Base-by-base conservation (phyloP, 148 eudicot genomes). In the Selenicereus undatus region DNA sequence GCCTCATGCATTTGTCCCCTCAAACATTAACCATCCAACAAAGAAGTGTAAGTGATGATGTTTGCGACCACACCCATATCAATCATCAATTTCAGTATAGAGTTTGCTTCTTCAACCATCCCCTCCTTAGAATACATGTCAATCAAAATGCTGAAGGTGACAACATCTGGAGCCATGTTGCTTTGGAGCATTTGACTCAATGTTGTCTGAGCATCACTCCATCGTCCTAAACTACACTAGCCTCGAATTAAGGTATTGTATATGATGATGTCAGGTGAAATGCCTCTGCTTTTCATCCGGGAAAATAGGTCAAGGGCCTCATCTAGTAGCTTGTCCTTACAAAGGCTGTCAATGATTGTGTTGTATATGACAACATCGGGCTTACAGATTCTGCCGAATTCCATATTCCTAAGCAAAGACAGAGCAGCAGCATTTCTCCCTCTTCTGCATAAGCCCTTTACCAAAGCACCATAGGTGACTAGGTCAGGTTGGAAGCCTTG, bases 261-360 rank as follows among this genome's bases (percentile, higher is more conserved):
- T n/a, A 79, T 75, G 65, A 81, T 21, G 24, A 60, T 39, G 62
- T 74, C 7, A 10, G 78, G 82, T 20, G 39, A 24, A 45, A 80
- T 80, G 18, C 78, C 26, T 39, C 36, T 81, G 32, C 35, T 22
- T 76, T 81, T 66, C 83, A 81, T 76, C 11, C 52, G 54, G 13
- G 48, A 54, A n/a, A 82, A 78, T 26, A 78, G 78, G 5, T 62
- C 22, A 11, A 71, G 26, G 45, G 81, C 81, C 22, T n/a, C 50
- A 36, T 50, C 9, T 20, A 82, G 9, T 11, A 77, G 12, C 14
- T 10, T 60, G 32, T 77, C 84, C 58, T 82, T 82, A 56, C 76
- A 76, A 39, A 82, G 76, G 17, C 80, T 77, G 30, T 82, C 84
- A 58, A 82, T 71, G 22, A 82, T 27, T 5, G 80, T 76, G 72